These are phyloP conservation scores for Monosporascus sp. DNA, from an alignment of 2,329 filamentous ascomycete species.

Conservation along the genomic window DNA sequence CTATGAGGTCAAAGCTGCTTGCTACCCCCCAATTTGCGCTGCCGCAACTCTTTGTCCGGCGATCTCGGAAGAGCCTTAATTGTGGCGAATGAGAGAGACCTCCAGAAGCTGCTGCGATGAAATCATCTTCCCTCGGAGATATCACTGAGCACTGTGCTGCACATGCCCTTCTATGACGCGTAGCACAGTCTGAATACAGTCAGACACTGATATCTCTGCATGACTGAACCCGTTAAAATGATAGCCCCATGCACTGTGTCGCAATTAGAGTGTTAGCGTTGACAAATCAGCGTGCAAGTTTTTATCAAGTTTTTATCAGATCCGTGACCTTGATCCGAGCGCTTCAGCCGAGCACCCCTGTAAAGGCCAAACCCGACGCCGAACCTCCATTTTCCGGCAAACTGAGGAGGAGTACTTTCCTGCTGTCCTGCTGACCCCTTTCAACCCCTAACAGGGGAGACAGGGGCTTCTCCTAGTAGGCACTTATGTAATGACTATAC, in stretches of 20 bases:
- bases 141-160: not conserved
- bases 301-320: conserved; percentile 1
- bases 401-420: too few relatives aligned
- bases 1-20: not conserved
- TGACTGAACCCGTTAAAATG: too few relatives aligned
- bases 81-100: not conserved
- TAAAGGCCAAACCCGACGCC: not conserved
- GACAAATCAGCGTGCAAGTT: not conserved
- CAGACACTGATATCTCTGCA: not conserved
- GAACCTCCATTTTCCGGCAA: too few relatives aligned
- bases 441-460: too few relatives aligned
- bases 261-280: not conserved
- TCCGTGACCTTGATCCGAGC: not conserved
- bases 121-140: not conserved
- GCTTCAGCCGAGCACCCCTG: not conserved
- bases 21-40: not conserved
- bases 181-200: not conserved
- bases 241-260: not conserved
- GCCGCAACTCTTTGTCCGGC: not conserved
- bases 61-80: not conserved
- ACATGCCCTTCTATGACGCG: not conserved
- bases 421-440: too few relatives aligned
- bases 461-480: too few relatives aligned
- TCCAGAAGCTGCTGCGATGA: not conserved
- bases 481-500: too few relatives aligned